Conservation (phyloP, 2,329 filamentous ascomycete genomes). For the Fusarium tuaranense region DNA sequence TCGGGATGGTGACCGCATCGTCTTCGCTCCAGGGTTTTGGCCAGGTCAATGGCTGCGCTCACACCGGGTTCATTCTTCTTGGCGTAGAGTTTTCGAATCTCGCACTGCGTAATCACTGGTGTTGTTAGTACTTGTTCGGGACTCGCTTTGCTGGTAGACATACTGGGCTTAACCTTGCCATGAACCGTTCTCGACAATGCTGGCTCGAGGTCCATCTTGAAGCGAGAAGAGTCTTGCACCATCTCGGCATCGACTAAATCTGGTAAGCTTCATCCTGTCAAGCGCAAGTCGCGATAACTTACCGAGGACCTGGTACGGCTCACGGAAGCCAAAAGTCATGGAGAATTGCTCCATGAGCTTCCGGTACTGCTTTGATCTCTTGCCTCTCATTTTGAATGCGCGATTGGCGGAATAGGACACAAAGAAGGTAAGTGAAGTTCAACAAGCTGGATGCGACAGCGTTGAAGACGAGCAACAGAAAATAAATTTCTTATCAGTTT, state of each 20-base stretch:
- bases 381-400: conserved; percentile 58
- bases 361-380: conserved; percentile 66
- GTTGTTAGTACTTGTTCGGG: conserved; percentile 36
- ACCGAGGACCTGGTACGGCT: conserved; percentile 92
- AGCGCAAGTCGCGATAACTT: conserved; percentile 42
- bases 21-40: conserved; percentile 80
- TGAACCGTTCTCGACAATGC: conserved; percentile 86
- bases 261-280: conserved; percentile 37
- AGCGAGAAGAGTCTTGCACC: conserved; percentile 81
- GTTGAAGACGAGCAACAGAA: conserved; percentile 29
- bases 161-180: conserved; percentile 85
- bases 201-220: conserved; percentile 88
- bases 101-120: conserved; percentile 84
- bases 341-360: conserved; percentile 96
- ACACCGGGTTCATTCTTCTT: conserved; percentile 66
- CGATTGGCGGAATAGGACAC: not conserved
- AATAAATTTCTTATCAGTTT: conserved; percentile 56
- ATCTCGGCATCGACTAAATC: conserved; percentile 82
- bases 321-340: conserved; percentile 88
- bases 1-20: conserved; percentile 82
- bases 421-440: conserved; percentile 1
- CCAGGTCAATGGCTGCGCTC: conserved; percentile 74
- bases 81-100: conserved; percentile 81
- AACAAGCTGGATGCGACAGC: conserved; percentile 14
- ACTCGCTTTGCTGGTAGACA: conserved; percentile 46